Evolutionary conservation across 179 eudicot species (phyloP).

Genomic region (Corrigiola litoralis): DNA sequence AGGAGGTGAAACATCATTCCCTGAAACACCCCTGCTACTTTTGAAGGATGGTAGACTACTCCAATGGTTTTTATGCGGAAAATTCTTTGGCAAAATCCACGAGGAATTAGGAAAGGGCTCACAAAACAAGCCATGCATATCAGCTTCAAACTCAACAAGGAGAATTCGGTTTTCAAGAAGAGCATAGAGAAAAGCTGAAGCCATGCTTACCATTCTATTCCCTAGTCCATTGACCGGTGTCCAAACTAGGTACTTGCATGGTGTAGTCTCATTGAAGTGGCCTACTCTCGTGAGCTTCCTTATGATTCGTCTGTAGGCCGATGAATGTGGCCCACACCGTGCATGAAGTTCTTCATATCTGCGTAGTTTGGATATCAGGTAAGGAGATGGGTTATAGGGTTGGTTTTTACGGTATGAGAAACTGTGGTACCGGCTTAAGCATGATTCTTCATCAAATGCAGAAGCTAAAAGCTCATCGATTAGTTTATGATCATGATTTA

Average conservation of each 20-base stretch:
- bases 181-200: slow-evolving; percentile 69
- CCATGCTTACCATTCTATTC: slow-evolving; percentile 60
- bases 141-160: slow-evolving; percentile 57
- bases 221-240: slow-evolving; percentile 64
- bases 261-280: background rate
- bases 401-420: slow-evolving; percentile 19
- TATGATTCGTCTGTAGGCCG: slow-evolving; percentile 10
- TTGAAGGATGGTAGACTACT: slow-evolving; percentile 29
- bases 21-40: slow-evolving; percentile 1
- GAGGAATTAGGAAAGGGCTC: slow-evolving; percentile 68
- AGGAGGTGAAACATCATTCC: slow-evolving; percentile 9
- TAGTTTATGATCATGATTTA: background rate
- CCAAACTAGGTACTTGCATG: slow-evolving; percentile 72
- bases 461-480: slow-evolving; percentile 11
- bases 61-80: slow-evolving; percentile 43
- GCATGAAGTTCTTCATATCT: slow-evolving; percentile 31
- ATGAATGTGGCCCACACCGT: slow-evolving; percentile 30
- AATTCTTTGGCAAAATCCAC: slow-evolving; percentile 62
- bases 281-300: slow-evolving; percentile 14
- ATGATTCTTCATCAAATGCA: slow-evolving; percentile 23
- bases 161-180: slow-evolving; percentile 65
- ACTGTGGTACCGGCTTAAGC: slow-evolving; percentile 31
- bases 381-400: slow-evolving; percentile 27
- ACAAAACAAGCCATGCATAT: slow-evolving; percentile 56
- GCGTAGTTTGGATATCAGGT: slow-evolving; percentile 28